These are phyloP conservation scores for Penicillium roqueforti DNA, from an alignment of 495 filamentous ascomycete species.

Conservation along the genomic window DNA sequence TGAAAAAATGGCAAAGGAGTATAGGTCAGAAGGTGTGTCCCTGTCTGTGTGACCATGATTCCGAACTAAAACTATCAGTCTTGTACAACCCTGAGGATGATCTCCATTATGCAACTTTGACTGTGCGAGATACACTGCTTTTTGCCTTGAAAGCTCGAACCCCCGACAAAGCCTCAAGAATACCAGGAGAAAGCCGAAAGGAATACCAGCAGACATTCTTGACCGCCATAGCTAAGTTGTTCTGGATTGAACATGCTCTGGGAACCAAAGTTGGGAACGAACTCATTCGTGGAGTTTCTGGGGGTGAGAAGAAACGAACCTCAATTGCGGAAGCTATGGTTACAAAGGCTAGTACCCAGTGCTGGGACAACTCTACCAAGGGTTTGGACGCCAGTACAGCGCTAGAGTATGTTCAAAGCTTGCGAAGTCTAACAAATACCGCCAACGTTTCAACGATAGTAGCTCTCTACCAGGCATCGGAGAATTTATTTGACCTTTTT, in stretches of 20 bases:
- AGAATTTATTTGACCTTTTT: slow-evolving; percentile 64
- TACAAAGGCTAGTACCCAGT: slow-evolving; percentile 59
- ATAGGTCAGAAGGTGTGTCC: slow-evolving; percentile 51
- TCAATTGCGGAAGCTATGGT: slow-evolving; percentile 67
- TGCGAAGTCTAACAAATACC: slow-evolving; percentile 61
- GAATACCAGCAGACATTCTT: slow-evolving; percentile 66
- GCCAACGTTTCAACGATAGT: slow-evolving; percentile 56
- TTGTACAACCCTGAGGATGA: slow-evolving; percentile 71
- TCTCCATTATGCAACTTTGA: slow-evolving; percentile 69
- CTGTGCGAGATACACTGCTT: slow-evolving; percentile 62
- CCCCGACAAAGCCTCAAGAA: slow-evolving; percentile 58
- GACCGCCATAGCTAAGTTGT: slow-evolving; percentile 67
- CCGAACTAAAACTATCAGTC: slow-evolving; percentile 26
- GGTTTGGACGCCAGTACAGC: slow-evolving; percentile 69
- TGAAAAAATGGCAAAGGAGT: slow-evolving; percentile 57
- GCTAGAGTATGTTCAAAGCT: slow-evolving; percentile 59
- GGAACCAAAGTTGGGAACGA: slow-evolving; percentile 66
- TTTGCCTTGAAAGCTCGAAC: slow-evolving; percentile 69
- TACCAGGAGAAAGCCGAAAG: slow-evolving; percentile 52
- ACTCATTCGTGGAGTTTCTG: slow-evolving; percentile 62
- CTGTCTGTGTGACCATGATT: not conserved
- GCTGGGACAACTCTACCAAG: slow-evolving; percentile 66
- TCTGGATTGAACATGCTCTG: slow-evolving; percentile 69
- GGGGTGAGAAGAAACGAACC: slow-evolving; percentile 71
- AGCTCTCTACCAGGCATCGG: slow-evolving; percentile 69